These are phyloP conservation scores for Parietaria judaica DNA, from an alignment of 306 rosid genomes.

Conservation along the genomic window DNA sequence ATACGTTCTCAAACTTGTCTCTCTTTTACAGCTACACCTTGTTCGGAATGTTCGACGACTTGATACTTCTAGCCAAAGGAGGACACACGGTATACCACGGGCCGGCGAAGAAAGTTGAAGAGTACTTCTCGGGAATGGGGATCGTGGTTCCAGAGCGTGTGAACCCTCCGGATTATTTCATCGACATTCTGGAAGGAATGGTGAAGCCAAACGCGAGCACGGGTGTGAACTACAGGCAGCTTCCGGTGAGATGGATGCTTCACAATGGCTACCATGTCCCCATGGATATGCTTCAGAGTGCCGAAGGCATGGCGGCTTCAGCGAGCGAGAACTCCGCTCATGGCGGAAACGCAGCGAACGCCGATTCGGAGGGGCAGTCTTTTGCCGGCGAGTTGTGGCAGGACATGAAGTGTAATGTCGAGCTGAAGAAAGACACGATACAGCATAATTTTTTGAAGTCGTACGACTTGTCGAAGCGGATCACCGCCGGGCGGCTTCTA, in stretches of 20 bases:
- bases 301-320: constrained; percentile 56
- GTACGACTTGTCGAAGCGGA: constrained; percentile 59
- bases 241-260: constrained; percentile 99
- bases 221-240: constrained; percentile 63
- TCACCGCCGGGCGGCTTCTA: constrained; percentile 43
- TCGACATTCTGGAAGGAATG: constrained; percentile 93
- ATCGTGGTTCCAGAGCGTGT: constrained; percentile 88
- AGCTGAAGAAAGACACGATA: constrained; percentile 50
- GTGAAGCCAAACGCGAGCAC: constrained; percentile 48
- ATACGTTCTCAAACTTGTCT: neutral
- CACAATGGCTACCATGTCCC: constrained; percentile 95
- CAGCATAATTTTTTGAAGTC: constrained; percentile 48
- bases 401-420: constrained; percentile 65
- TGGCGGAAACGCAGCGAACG: constrained; percentile 24
- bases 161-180: constrained; percentile 97
- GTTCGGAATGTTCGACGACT: constrained; percentile 94
- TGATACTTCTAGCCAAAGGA: constrained; percentile 94
- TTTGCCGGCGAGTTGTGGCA: constrained; percentile 91
- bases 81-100: constrained; percentile 91
- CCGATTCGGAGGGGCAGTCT: constrained; percentile 32
- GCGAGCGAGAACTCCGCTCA: constrained; percentile 43
- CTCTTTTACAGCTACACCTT: constrained; percentile 68
- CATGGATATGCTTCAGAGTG: constrained; percentile 72
- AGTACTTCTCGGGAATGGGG: constrained; percentile 74
- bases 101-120: constrained; percentile 85